Evolutionary conservation across 176 grass and related monocot genomes (phyloP), one percentile per base, ranked within the genome.

Genomic region (Hyparrhenia diplandra): DNA sequence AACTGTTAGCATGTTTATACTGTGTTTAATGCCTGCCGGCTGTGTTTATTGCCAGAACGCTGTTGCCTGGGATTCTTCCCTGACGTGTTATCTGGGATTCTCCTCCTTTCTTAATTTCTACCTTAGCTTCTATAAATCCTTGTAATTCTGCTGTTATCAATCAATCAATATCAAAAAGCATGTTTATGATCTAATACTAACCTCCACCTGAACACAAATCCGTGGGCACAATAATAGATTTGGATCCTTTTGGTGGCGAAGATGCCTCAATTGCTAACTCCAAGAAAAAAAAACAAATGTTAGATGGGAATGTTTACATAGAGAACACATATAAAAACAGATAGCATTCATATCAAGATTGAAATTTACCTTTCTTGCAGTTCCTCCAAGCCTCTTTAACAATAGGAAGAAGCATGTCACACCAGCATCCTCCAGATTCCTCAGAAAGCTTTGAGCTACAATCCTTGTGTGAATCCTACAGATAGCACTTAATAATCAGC

Each of bases 211-310:
- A 78, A 77, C n/a, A 82, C n/a, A 61, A 77, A 62, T 79, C 62
- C 73, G 84, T 65, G 36, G 89, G 83, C 74, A 89, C 84, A 65
- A 96, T 82, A 83, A 91, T 86, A 69, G 91, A 96, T 83, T 90
- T 99, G 35, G 93, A 87, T 68, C 87, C 91, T 93, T 93, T 93
- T 28, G 93, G 93, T 74, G 90, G 97, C 80, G 93, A 96, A 43
- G 93, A 88, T 71, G 91, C 85, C 73, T 99, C 97, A 85, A 99
- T 90, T 87, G 93, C 97, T 99, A 84, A 77, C 54, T 92, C 82
- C 41, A 84, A 77, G 86, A 79, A 72, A 78, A 80, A 78, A 82
- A 18, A 41, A 74, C 72, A 46, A 71, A 32, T 40, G 88, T 77
- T 39, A 91, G 67, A 13, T 80, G 43, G 46, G 13, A 66, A 71